Evolutionary conservation across 2,329 filamentous ascomycete species (phyloP).

Genomic region (Sporothrix sp.): DNA sequence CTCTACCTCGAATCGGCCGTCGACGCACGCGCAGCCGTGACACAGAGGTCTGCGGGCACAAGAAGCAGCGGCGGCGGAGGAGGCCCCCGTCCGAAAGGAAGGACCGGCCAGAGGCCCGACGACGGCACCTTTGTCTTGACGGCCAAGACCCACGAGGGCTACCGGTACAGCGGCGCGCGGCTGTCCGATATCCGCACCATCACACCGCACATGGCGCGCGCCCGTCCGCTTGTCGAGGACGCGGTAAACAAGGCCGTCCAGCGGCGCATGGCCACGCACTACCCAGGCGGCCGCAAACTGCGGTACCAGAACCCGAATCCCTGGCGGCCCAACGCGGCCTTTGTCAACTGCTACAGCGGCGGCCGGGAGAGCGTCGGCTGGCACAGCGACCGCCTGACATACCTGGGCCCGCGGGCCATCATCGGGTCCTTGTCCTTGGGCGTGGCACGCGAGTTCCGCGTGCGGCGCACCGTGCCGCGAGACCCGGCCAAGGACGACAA

Average conservation of each 20-base stretch:
- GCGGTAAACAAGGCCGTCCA: conserved; percentile 72
- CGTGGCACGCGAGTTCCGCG: conserved; percentile 86
- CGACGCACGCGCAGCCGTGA: background rate
- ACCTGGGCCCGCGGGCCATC: conserved; percentile 76
- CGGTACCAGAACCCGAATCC: conserved; percentile 61
- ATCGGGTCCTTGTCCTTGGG: conserved; percentile 88
- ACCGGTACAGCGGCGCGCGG: conserved; percentile 72
- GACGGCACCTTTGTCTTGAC: conserved; percentile 2
- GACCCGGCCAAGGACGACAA: conserved; percentile 34
- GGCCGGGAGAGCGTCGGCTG: conserved; percentile 77
- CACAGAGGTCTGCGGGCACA: background rate
- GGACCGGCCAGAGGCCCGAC: background rate
- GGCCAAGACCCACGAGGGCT: conserved; percentile 38
- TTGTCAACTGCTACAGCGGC: conserved; percentile 90
- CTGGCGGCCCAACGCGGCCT: conserved; percentile 82
- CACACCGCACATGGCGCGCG: conserved; percentile 61
- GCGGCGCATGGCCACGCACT: conserved; percentile 56
- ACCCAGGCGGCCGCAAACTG: conserved; percentile 63
- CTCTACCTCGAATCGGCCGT: conserved; percentile 61
- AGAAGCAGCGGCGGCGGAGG: background rate
- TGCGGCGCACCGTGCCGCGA: conserved; percentile 62
- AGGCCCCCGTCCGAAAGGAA: background rate
- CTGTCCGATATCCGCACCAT: conserved; percentile 68
- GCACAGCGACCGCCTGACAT: conserved; percentile 87
- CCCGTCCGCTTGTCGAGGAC: conserved; percentile 59